Conservation (phyloP, 768 basidiomycete species). For the Krasilnikovozyma curviuscula region DNA sequence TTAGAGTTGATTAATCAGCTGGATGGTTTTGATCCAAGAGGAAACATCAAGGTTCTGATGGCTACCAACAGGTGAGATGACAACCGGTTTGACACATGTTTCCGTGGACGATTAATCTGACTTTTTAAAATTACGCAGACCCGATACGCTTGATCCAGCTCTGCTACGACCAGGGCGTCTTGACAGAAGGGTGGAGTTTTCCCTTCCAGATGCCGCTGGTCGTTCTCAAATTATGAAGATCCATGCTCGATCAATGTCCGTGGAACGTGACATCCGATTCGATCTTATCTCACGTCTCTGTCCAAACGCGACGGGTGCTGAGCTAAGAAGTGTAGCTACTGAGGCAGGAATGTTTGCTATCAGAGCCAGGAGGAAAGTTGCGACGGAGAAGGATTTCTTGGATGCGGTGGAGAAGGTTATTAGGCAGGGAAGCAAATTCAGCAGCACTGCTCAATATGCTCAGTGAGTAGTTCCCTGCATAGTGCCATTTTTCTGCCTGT, state of each 20-base stretch:
- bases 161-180: slow-evolving; percentile 85
- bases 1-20: slow-evolving; percentile 96
- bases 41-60: slow-evolving; percentile 99
- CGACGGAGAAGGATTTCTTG: slow-evolving; percentile 90
- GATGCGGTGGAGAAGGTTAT: slow-evolving; percentile 98
- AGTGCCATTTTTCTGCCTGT: too few relatives aligned
- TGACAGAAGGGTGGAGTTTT: slow-evolving; percentile 93
- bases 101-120: not conserved
- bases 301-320: slow-evolving; percentile 97
- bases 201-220: slow-evolving; percentile 82
- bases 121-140: slow-evolving; percentile 34
- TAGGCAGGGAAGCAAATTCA: slow-evolving; percentile 92
- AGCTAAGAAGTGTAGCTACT: slow-evolving; percentile 86
- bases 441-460: slow-evolving; percentile 42
- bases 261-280: slow-evolving; percentile 89
- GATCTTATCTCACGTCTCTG: slow-evolving; percentile 92
- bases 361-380: slow-evolving; percentile 84
- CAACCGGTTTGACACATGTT: not conserved
- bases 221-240: slow-evolving; percentile 92
- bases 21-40: slow-evolving; percentile 93
- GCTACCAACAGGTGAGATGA: slow-evolving; percentile 70
- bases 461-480: too few relatives aligned
- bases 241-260: slow-evolving; percentile 96
- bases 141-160: slow-evolving; percentile 94
- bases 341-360: slow-evolving; percentile 99